Conservation (phyloP, 2,329 filamentous ascomycete species). For the Cladorrhinum sp. region DNA sequence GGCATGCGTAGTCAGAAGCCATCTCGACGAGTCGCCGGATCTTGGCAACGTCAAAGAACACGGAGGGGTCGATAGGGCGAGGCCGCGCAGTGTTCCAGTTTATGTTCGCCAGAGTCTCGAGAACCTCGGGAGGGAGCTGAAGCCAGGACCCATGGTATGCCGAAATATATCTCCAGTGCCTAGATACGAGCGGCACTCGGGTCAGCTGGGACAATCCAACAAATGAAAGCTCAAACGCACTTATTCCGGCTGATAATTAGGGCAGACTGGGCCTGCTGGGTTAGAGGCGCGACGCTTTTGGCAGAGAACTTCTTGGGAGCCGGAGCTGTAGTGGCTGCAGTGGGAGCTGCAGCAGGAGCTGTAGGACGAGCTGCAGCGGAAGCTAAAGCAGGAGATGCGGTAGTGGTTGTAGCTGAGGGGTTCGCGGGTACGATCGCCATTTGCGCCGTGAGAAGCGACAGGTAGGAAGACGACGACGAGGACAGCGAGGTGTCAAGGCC, state of each 20-base stretch:
- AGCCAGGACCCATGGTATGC: conserved; percentile 83
- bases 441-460: neutral
- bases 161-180: conserved; percentile 83
- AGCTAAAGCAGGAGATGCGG: too few relatives aligned
- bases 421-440: conserved; percentile 2
- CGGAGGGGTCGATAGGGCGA: conserved; percentile 72
- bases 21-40: conserved; percentile 78
- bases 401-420: too few relatives aligned
- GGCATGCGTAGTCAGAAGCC: conserved; percentile 72
- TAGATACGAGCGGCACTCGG: conserved; percentile 33
- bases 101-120: conserved; percentile 73
- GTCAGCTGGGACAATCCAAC: neutral
- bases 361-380: conserved; percentile 6
- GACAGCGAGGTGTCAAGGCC: neutral
- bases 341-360: conserved; percentile 7
- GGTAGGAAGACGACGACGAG: conserved; percentile 4
- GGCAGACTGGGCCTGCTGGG: conserved; percentile 17
- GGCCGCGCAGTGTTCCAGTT: conserved; percentile 77
- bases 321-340: neutral
- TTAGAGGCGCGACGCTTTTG: conserved; percentile 5
- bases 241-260: conserved; percentile 30
- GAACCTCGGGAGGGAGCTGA: conserved; percentile 72
- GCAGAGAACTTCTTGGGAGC: conserved; percentile 5
- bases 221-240: conserved; percentile 16
- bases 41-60: conserved; percentile 82